Percentiles rank a stretch among this genome's conserved stretches.
These are phyloP conservation scores for Plasmodium chabaudi DNA, from an alignment of 169 alveolate genomes.

Conservation along the genomic window DNA sequence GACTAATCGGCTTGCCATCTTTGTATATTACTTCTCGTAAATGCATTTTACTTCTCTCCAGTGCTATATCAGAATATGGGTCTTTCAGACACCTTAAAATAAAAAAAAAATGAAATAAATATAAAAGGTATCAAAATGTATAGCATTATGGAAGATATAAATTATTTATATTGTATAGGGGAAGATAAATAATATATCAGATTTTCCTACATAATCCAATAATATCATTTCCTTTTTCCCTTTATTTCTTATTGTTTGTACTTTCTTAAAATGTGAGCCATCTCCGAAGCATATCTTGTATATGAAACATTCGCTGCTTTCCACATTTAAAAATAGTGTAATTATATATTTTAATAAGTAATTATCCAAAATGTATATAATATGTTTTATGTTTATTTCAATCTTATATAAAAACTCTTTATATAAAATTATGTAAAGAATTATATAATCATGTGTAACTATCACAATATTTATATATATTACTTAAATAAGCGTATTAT, in stretches of 20 bases:
- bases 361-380: too few species aligned
- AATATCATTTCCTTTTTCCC: not conserved
- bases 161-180: too few species aligned
- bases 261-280: constrained; percentile 87
- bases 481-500: too few species aligned
- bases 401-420: too few species aligned
- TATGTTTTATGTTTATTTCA: too few species aligned
- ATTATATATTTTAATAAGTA: not conserved
- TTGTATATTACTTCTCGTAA: constrained; percentile 81
- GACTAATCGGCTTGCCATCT: constrained; percentile 83
- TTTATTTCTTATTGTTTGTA: constrained; percentile 31
- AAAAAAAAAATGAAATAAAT: constrained; percentile 12
- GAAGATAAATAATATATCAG: too few species aligned
- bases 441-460: too few species aligned
- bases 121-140: not conserved
- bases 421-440: too few species aligned
- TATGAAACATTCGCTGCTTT: constrained; percentile 85
- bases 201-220: too few species aligned
- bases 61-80: constrained; percentile 86
- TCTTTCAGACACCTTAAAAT: constrained; percentile 85
- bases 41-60: constrained; percentile 83
- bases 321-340: constrained; percentile 80
- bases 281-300: constrained; percentile 85
- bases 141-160: not conserved
- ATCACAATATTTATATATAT: too few species aligned